Percentiles rank a stretch among this genome's conserved stretches.
Conservation (phyloP, 352 stramenopile species). For the Phytopythium vexans region DNA sequence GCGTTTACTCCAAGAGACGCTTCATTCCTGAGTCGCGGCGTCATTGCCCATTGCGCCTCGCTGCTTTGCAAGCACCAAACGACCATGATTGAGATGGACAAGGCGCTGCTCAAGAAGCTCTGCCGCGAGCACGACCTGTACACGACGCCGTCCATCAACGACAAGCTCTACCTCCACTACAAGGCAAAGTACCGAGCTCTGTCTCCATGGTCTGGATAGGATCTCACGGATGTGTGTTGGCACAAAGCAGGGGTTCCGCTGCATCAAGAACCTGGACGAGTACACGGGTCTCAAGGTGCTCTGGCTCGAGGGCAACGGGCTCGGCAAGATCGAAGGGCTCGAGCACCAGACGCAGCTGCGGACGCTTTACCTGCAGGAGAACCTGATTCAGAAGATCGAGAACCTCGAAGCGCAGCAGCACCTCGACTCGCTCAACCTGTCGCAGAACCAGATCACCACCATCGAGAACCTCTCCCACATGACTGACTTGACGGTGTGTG, state of each 20-base stretch:
- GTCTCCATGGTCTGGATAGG: not conserved
- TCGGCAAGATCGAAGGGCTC: slow-evolving; percentile 89
- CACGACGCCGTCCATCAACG: slow-evolving; percentile 90
- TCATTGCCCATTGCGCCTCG: not conserved
- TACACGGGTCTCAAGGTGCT: slow-evolving; percentile 93
- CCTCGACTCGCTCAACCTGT: slow-evolving; percentile 80
- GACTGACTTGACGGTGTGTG: slow-evolving; percentile 54
- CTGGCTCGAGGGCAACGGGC: slow-evolving; percentile 94
- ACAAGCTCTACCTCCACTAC: slow-evolving; percentile 97
- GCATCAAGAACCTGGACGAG: slow-evolving; percentile 93
- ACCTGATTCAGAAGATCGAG: slow-evolving; percentile 93
- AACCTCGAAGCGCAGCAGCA: slow-evolving; percentile 48
- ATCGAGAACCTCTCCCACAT: slow-evolving; percentile 79
- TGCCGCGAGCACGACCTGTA: slow-evolving; percentile 92
- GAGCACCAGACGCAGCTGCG: slow-evolving; percentile 83
- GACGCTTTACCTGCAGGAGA: slow-evolving; percentile 94
- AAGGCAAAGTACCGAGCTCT: slow-evolving; percentile 38
- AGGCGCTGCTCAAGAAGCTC: slow-evolving; percentile 81
- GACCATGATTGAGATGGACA: slow-evolving; percentile 88
- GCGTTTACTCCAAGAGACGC: slow-evolving; percentile 2
- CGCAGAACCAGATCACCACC: slow-evolving; percentile 74
- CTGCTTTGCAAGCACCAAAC: not conserved
- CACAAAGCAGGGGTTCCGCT: slow-evolving; percentile 67
- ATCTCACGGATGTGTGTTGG: not conserved
- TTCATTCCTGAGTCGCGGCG: not conserved